These are phyloP conservation scores for Comarum palustre DNA, from an alignment of 306 rosid genomes.

Conservation along the genomic window DNA sequence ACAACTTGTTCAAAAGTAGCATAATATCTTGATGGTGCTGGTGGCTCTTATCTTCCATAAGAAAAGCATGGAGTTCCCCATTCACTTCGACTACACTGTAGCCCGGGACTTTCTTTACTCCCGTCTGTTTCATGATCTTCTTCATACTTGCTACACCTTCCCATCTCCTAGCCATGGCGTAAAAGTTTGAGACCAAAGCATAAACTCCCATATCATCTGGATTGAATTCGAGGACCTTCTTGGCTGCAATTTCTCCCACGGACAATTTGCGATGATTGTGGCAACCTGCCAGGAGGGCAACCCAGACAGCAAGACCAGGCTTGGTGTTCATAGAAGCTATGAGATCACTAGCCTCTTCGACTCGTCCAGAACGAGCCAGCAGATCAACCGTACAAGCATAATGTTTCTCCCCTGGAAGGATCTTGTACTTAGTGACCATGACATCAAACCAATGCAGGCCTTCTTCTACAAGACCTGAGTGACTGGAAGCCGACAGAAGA, in stretches of 20 bases:
- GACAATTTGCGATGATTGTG: constrained; percentile 24
- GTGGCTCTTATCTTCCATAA: constrained; percentile 45
- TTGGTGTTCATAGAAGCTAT: constrained; percentile 30
- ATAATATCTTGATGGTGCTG: constrained; percentile 24
- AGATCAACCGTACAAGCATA: constrained; percentile 51
- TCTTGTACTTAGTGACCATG: constrained; percentile 35
- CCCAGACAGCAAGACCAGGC: constrained; percentile 41
- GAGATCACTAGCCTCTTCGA: constrained; percentile 41
- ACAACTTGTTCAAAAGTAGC: constrained; percentile 30
- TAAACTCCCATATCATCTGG: constrained; percentile 38
- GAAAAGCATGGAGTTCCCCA: constrained; percentile 44
- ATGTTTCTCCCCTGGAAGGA: constrained; percentile 39
- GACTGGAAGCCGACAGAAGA: constrained; percentile 49
- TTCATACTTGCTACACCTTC: constrained; percentile 34
- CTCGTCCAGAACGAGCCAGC: constrained; percentile 41
- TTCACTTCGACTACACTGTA: constrained; percentile 44
- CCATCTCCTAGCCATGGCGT: constrained; percentile 39
- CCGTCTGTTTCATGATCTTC: constrained; percentile 32
- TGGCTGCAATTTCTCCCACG: constrained; percentile 36
- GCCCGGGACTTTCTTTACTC: constrained; percentile 42
- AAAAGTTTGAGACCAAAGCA: constrained; percentile 43
- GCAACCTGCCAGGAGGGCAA: constrained; percentile 47
- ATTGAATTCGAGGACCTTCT: constrained; percentile 35
- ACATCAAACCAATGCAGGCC: constrained; percentile 40
- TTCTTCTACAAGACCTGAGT: constrained; percentile 45